A percentile compares a stretch with the other conserved stretches of the same genome.
Conservation (phyloP, 2,329 filamentous ascomycete genomes). For the Fusarium sp. region DNA sequence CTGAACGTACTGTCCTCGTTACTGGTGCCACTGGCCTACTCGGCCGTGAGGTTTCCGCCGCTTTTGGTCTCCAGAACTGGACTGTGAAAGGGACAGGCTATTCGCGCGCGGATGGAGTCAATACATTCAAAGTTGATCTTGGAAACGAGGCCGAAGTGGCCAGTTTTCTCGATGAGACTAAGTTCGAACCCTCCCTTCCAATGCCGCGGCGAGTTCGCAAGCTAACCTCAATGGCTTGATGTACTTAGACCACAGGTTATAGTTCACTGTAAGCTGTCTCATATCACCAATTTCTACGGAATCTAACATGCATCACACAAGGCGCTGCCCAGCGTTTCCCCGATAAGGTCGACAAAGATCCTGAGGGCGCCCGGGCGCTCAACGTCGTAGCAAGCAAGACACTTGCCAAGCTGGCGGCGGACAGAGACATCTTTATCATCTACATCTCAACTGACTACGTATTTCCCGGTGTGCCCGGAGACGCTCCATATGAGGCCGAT, state of each 20-base stretch:
- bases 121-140: slow-evolving; percentile 73
- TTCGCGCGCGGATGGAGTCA: slow-evolving; percentile 78
- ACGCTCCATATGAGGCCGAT: slow-evolving; percentile 82
- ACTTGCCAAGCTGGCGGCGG: slow-evolving; percentile 75
- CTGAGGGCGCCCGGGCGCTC: slow-evolving; percentile 77
- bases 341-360: slow-evolving; percentile 85
- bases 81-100: slow-evolving; percentile 79
- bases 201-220: not conserved
- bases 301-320: slow-evolving; percentile 53
- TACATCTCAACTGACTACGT: slow-evolving; percentile 90
- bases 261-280: slow-evolving; percentile 77
- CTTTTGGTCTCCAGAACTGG: slow-evolving; percentile 75
- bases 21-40: slow-evolving; percentile 89
- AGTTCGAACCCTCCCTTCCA: slow-evolving; percentile 56
- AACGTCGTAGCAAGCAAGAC: slow-evolving; percentile 79
- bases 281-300: not conserved
- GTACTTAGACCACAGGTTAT: slow-evolving; percentile 76
- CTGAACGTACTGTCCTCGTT: slow-evolving; percentile 71
- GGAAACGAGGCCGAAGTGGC: slow-evolving; percentile 61
- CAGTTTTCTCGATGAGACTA: slow-evolving; percentile 64
- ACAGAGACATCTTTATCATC: slow-evolving; percentile 73
- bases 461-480: slow-evolving; percentile 79
- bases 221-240: slow-evolving; percentile 14
- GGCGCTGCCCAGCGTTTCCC: slow-evolving; percentile 90
- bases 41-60: slow-evolving; percentile 80